Evolutionary conservation across 2,329 filamentous ascomycete genomes (phyloP).

Genomic region (Trichoderma afroharzianum): DNA sequence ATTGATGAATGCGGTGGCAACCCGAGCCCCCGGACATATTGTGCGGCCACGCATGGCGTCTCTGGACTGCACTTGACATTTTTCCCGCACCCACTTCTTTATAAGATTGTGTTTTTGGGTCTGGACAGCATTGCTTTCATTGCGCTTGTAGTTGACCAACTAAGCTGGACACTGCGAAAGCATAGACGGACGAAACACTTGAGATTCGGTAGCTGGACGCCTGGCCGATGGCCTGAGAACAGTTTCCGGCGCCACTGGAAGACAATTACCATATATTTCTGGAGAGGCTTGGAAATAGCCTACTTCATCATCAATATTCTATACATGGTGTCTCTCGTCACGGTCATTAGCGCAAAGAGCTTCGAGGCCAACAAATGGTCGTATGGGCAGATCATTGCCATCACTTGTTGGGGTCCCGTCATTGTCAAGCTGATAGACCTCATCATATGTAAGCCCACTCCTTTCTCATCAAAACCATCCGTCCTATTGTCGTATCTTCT

Average conservation of each 20-base stretch:
- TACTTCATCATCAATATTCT: constrained; percentile 38
- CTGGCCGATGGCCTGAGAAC: constrained; percentile 32
- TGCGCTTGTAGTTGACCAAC: constrained; percentile 32
- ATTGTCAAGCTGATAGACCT: constrained; percentile 39
- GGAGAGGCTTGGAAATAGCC: constrained; percentile 34
- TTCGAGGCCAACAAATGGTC: constrained; percentile 36
- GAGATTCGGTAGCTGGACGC: constrained; percentile 29
- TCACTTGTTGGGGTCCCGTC: constrained; percentile 39
- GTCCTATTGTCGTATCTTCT: not conserved
- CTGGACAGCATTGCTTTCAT: constrained; percentile 36
- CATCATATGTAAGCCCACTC: constrained; percentile 31
- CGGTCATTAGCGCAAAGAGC: constrained; percentile 35
- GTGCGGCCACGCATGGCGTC: constrained; percentile 33
- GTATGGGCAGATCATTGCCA: constrained; percentile 39
- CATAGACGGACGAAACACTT: constrained; percentile 32
- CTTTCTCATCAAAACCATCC: no score
- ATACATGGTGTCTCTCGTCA: constrained; percentile 36
- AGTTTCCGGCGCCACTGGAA: constrained; percentile 29
- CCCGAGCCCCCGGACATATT: constrained; percentile 38
- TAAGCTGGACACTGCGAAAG: constrained; percentile 37
- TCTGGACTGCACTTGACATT: constrained; percentile 34
- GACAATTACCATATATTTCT: constrained; percentile 31
- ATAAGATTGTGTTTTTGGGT: constrained; percentile 37
- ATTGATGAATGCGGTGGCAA: constrained; percentile 34
- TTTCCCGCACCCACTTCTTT: constrained; percentile 37